Evolutionary conservation across 75 land plant genomes (phyloP).

Genomic region (Adiantum capillusveneris): DNA sequence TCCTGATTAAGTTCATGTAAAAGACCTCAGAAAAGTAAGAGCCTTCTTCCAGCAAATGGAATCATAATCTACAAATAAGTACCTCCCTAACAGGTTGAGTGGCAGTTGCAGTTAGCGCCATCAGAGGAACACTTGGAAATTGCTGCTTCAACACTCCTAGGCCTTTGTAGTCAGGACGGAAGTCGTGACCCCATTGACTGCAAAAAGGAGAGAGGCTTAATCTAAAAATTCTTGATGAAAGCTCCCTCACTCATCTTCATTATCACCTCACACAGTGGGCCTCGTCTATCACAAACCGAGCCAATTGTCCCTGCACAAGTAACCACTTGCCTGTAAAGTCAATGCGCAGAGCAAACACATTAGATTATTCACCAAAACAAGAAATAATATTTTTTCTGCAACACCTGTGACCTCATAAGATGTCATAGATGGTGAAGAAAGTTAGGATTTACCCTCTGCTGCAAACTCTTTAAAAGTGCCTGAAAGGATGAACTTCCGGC

Average conservation of each 20-base stretch:
- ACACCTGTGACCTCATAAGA: too few relatives aligned
- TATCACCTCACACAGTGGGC: conserved; percentile 91
- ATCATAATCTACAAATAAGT: too few relatives aligned
- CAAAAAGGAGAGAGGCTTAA: not conserved
- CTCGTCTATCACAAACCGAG: conserved; percentile 90
- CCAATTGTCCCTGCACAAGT: conserved; percentile 52
- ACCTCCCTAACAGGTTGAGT: conserved; percentile 71
- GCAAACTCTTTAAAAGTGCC: conserved; percentile 37
- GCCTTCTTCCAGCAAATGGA: too few relatives aligned
- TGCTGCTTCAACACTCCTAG: conserved; percentile 60
- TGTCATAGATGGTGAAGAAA: too few relatives aligned
- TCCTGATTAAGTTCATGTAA: conserved; percentile 32
- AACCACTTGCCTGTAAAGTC: not conserved
- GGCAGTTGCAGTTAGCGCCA: conserved; percentile 96
- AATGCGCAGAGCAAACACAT: too few relatives aligned
- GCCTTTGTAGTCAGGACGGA: conserved; percentile 80
- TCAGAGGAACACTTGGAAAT: conserved; percentile 62
- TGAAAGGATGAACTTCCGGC: conserved; percentile 50
- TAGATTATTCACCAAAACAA: too few relatives aligned
- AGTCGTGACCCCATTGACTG: conserved; percentile 98
- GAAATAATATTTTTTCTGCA: too few relatives aligned
- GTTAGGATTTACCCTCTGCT: conserved; percentile 45
- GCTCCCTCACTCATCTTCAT: too few relatives aligned
- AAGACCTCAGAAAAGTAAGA: too few relatives aligned
- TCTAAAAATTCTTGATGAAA: too few relatives aligned